Evolutionary conservation across 768 basidiomycete species (phyloP), one percentile per base, ranked within the genome.

Genomic region (Kwoniella botswanensis): DNA sequence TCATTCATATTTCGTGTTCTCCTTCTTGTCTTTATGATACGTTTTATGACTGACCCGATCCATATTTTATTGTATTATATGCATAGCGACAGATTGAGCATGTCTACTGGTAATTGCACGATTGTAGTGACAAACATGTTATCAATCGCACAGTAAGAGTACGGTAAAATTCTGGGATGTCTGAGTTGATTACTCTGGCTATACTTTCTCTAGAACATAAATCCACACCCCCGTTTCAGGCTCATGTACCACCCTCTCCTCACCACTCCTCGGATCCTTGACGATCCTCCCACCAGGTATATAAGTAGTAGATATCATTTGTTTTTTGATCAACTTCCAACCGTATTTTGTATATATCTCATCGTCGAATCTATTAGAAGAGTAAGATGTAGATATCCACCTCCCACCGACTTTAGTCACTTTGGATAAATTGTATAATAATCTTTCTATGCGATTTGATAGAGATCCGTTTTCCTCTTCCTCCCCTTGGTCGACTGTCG

Each of bases 191-290:
- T 26, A 26, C 26, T 26, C 35, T 35, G 35, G 35, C 55, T 62
- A 65, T 26, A 65, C 43, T 41, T 73, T 26, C 58, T 78, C 75
- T 9, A 80, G 72, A 7, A 78, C 57, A 59, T 78, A 78, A 2
- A 54, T 63, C 75, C 75, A 80, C 2, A 75, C 66, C 4, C 62
- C 69, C 21, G 75, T 76, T 42, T 78, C 71, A 18, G 79, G 79
- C 54, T 73, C 74, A 65, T 74, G 75, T 6, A 80, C 79, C 24
- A 72, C 70, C 57, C 73, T 68, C 69, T 77, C 64, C 72, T 61
- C 21, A 41, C 44, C 72, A 13, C 21, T 46, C 13, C 35, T 57
- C 10, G 21, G 6, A 67, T 70, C 43, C 24, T 68, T 62, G 15
- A 71, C 42, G 4, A n/a, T 6, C 41, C 57, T 53, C 5, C 70